Percentiles rank a stretch among this genome's conserved stretches.
These are phyloP conservation scores for Eleusine indica DNA, from an alignment of 176 grass and related monocot genomes.

Conservation along the genomic window DNA sequence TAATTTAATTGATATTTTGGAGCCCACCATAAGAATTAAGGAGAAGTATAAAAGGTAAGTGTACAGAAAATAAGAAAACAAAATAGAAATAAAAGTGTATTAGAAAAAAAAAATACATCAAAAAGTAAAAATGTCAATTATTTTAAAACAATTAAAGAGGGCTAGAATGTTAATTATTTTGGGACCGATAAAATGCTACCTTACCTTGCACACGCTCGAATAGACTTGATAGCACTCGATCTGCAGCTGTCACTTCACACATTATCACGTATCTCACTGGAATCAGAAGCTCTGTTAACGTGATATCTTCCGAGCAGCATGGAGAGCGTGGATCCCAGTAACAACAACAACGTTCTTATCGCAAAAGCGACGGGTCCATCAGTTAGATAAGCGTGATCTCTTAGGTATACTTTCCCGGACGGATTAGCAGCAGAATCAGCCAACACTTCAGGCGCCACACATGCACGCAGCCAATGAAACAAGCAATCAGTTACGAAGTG, in stretches of 20 bases:
- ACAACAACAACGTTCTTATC: not conserved
- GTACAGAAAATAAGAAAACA: no score
- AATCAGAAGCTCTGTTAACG: conserved; percentile 15
- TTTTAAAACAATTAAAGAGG: no score
- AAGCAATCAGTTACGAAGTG: not conserved
- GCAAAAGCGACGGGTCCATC: conserved; percentile 15
- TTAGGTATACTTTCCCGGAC: not conserved
- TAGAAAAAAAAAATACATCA: no score
- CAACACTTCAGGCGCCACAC: conserved; percentile 2
- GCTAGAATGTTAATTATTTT: no score
- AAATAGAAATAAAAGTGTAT: no score
- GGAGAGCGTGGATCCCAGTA: not conserved
- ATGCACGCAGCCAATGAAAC: not conserved
- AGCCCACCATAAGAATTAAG: no score
- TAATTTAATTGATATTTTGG: no score
- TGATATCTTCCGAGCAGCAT: not conserved
- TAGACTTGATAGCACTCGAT: not conserved
- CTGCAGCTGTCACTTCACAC: not conserved
- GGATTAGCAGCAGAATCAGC: conserved; percentile 4
- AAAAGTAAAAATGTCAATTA: no score
- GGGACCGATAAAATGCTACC: no score
- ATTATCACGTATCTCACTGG: conserved; percentile 7
- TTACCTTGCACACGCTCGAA: not conserved
- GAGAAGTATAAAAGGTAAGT: no score
- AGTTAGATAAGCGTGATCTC: conserved; percentile 11